phyloP scores from a whole-genome alignment of 2,329 filamentous ascomycete genomes.

The Diaporthe citriasiana region DNA sequence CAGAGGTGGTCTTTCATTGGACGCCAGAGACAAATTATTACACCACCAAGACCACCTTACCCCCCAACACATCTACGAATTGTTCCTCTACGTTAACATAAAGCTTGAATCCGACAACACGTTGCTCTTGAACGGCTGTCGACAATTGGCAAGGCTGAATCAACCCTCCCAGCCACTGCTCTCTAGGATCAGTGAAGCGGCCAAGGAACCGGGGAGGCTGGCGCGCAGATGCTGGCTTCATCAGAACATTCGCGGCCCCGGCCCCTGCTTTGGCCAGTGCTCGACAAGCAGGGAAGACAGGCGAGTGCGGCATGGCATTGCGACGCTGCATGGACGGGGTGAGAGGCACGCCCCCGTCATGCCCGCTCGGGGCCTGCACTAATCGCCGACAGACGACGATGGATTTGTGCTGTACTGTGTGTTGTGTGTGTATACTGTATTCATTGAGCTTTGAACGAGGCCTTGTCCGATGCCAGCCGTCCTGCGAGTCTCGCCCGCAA shows the following conservation, averaged over 20 bases:
- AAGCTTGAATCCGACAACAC: slow-evolving; percentile 3
- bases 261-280: slow-evolving; percentile 37
- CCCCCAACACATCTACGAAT: neutral
- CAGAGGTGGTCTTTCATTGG: slow-evolving; percentile 3
- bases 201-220: slow-evolving; percentile 35
- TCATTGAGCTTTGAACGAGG: neutral
- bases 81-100: neutral
- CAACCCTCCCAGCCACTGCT: slow-evolving; percentile 22
- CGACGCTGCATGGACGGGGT: slow-evolving; percentile 38
- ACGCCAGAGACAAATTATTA: neutral
- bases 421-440: neutral
- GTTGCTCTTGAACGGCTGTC: slow-evolving; percentile 2
- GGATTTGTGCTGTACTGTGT: neutral
- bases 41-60: neutral
- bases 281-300: slow-evolving; percentile 23
- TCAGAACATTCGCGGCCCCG: slow-evolving; percentile 18
- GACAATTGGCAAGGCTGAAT: slow-evolving; percentile 39
- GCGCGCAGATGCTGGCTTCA: slow-evolving; percentile 36
- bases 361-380: slow-evolving; percentile 16
- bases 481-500: neutral
- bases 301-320: slow-evolving; percentile 39
- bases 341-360: slow-evolving; percentile 6
- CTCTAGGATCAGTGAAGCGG: slow-evolving; percentile 21
- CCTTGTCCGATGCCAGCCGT: slow-evolving; percentile 15
- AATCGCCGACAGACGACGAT: slow-evolving; percentile 18